These are phyloP conservation scores for Pythium pyrilobum DNA, from an alignment of 352 stramenopile genomes.

Conservation along the genomic window DNA sequence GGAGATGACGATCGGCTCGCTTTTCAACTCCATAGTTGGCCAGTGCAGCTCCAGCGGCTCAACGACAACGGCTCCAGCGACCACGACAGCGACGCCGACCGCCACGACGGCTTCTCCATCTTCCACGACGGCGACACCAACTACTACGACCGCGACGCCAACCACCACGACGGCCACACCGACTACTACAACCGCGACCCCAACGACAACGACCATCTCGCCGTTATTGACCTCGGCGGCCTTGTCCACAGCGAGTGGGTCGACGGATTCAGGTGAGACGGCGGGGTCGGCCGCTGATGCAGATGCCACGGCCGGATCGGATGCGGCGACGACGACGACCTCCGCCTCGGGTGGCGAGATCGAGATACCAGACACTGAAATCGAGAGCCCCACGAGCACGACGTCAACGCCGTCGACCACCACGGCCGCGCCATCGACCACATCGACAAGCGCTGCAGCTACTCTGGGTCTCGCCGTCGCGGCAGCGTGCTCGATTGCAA, in stretches of 20 bases:
- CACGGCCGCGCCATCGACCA: not conserved
- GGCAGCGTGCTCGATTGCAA: too few species aligned
- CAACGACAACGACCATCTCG: not conserved
- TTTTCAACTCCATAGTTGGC: slow-evolving; percentile 8
- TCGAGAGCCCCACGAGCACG: too few species aligned
- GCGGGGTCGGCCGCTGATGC: too few species aligned
- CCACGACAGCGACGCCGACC: not conserved
- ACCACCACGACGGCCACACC: not conserved
- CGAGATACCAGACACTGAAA: too few species aligned
- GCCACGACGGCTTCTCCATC: not conserved
- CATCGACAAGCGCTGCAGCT: not conserved
- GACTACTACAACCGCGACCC: too few species aligned
- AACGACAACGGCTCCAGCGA: not conserved
- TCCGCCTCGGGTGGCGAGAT: too few species aligned
- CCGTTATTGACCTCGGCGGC: too few species aligned
- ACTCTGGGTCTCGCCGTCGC: not conserved
- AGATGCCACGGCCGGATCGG: too few species aligned
- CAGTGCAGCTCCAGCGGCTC: not conserved
- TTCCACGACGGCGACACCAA: not conserved
- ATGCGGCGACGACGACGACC: too few species aligned
- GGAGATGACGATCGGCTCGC: not conserved
- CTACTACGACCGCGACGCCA: not conserved
- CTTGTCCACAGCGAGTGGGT: too few species aligned
- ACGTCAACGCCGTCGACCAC: not conserved
- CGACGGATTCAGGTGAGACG: too few species aligned